These are phyloP conservation scores for Sphagnum fallax DNA, from an alignment of 228 moss, liverwort and hornwort genomes.

Conservation along the genomic window DNA sequence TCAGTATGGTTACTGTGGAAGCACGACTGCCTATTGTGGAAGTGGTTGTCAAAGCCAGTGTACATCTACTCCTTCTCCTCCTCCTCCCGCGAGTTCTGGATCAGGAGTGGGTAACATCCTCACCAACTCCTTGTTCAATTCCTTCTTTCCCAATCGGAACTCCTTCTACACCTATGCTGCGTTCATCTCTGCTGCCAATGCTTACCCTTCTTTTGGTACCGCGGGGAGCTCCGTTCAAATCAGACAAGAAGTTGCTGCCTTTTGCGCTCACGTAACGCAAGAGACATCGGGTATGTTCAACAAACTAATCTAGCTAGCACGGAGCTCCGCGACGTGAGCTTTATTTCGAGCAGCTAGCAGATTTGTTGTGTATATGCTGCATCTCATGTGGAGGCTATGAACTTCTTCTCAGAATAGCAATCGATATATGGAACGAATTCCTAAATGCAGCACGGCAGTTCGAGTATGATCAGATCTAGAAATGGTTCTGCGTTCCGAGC, in stretches of 20 bases:
- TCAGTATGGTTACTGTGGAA: too few relatives aligned
- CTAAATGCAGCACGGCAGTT: too few relatives aligned
- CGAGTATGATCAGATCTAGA: too few relatives aligned
- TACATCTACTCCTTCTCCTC: background rate
- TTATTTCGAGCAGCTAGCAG: too few relatives aligned
- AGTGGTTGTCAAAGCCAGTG: background rate
- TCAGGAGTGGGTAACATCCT: conserved; percentile 2
- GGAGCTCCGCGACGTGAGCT: too few relatives aligned
- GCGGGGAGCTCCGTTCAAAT: conserved; percentile 6
- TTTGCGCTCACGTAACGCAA: conserved; percentile 28
- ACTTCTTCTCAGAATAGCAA: too few relatives aligned
- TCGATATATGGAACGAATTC: too few relatives aligned
- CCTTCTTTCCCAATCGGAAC: conserved; percentile 5
- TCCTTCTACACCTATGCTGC: conserved; percentile 7
- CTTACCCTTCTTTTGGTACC: conserved; percentile 14
- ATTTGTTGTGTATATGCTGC: too few relatives aligned
- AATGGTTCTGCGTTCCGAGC: background rate
- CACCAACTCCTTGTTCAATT: background rate
- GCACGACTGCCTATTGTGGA: too few relatives aligned
- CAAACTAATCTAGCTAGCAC: too few relatives aligned
- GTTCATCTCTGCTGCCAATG: conserved; percentile 1
- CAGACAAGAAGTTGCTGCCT: conserved; percentile 29
- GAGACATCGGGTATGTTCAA: conserved; percentile 26
- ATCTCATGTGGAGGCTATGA: too few relatives aligned
- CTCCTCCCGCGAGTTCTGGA: background rate